Evolutionary conservation across 257 asterid genomes (phyloP), one percentile per base, ranked within the genome.

Genomic region (Linderniella brevidens): DNA sequence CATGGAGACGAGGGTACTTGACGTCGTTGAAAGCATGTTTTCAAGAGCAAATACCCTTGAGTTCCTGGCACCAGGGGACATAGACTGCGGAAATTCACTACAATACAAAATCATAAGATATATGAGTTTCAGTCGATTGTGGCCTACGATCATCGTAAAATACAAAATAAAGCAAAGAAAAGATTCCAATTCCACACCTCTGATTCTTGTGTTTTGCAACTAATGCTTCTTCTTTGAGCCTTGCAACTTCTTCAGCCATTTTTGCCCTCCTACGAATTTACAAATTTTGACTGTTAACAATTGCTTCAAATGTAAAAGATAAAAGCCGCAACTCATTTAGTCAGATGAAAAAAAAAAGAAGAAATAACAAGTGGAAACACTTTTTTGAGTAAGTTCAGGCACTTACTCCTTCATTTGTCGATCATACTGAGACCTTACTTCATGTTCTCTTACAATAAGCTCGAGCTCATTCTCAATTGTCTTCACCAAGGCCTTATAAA

Each of bases 11-110:
- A 90, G 87, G 40, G 93, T 52, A 43, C 88, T 81, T 45, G 99
- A 81, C 61, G 99, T 79, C 50, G 96, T 90, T 49, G 93, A 70
- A 51, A 85, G 80, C 99, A 90, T 90, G 75, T 79, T 85, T 61
- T 90, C 93, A 38, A 90, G 96, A 46, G 96, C 96, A 56, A 57
- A 65, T 41, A 90, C 67, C 68, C 99, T 75, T 11, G 99, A 90
- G 56, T 64, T 79, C 68, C 94, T 79, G 46, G 96, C 99, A 64
- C 99, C 94, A 29, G 99, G 99, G 55, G 99, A 90, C 92, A 90
- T 67, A 12, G 70, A 46, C 51, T 73, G 85, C 32, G 70, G 73
- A 62, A 60, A 67, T 39, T 64, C 75, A 46, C 96, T 90, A 62
- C 70, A 65, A 58, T 54, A 9, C 50, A 41, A 44, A 51, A 16